phyloP scores from a whole-genome alignment of 306 rosid genomes.

The Coriaria nepalensis region DNA sequence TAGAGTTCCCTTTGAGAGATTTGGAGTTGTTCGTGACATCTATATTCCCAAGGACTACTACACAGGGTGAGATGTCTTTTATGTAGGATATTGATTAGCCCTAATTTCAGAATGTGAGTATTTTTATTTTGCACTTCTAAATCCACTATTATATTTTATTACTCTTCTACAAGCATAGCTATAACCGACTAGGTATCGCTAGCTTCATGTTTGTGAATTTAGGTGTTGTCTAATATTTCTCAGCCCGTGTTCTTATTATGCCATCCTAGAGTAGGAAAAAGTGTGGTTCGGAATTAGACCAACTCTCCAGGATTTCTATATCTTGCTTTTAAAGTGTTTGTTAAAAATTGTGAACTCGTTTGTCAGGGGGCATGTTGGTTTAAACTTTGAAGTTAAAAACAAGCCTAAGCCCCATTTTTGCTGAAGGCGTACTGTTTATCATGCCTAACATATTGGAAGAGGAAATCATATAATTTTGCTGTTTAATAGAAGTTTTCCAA shows the following conservation, averaged over 20 bases:
- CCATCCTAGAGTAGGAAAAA: conserved; percentile 21
- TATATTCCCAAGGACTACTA: conserved; percentile 93
- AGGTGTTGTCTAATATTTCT: no score
- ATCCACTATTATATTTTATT: no score
- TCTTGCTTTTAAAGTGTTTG: conserved; percentile 27
- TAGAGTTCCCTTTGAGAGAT: conserved; percentile 75
- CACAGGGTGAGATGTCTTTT: conserved; percentile 52
- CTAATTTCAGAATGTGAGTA: not conserved
- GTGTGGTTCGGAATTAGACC: conserved; percentile 9
- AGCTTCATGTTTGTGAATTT: no score
- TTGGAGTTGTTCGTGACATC: conserved; percentile 86
- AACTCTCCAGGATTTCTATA: conserved; percentile 14
- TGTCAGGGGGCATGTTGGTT: conserved; percentile 99
- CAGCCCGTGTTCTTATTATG: no score
- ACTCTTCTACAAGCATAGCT: no score
- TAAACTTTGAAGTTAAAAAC: conserved; percentile 91
- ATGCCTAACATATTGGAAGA: conserved; percentile 70
- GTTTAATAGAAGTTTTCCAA: conserved; percentile 60
- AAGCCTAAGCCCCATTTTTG: conserved; percentile 91
- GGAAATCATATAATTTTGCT: conserved; percentile 49
- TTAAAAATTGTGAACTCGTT: conserved; percentile 66
- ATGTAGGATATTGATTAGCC: not conserved
- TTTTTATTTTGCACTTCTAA: no score
- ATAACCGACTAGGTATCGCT: no score
- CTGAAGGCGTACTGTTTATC: conserved; percentile 70